A percentile compares a stretch with the other conserved stretches of the same genome.
phyloP scores from a whole-genome alignment of 192 early-diverging fungal genomes.

The Oehlia diaphana region DNA sequence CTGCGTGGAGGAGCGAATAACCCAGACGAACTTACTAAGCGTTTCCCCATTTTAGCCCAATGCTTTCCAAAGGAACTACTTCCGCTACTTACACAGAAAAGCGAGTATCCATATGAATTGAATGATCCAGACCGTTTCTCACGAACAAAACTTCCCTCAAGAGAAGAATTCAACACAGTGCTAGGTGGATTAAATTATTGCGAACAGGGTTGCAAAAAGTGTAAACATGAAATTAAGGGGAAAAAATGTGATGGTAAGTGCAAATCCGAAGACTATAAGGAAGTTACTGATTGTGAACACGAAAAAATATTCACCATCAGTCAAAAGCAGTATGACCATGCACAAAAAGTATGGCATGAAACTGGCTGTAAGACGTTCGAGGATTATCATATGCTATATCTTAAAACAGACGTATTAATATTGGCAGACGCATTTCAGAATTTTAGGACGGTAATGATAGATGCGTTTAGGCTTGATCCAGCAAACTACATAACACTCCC shows the following conservation, averaged over 20 bases:
- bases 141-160: background rate
- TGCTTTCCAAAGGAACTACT: background rate
- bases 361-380: background rate
- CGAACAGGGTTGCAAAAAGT: too few species aligned
- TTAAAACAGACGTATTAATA: conserved; percentile 4
- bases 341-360: background rate
- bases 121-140: background rate
- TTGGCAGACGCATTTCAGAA: background rate
- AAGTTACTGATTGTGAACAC: background rate
- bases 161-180: background rate
- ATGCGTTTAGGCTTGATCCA: background rate
- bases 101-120: background rate
- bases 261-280: too few species aligned
- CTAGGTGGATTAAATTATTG: too few species aligned
- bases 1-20: too few species aligned
- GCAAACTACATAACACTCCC: background rate
- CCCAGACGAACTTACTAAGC: too few species aligned
- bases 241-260: too few species aligned
- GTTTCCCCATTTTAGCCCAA: background rate
- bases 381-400: conserved; percentile 2
- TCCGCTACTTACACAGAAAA: conserved; percentile 7
- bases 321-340: conserved; percentile 2
- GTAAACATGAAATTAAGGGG: too few species aligned
- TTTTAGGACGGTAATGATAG: background rate
- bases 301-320: conserved; percentile 1